Base-by-base conservation (phyloP, 495 filamentous ascomycete species). In the Aspergillus nanangensis region DNA sequence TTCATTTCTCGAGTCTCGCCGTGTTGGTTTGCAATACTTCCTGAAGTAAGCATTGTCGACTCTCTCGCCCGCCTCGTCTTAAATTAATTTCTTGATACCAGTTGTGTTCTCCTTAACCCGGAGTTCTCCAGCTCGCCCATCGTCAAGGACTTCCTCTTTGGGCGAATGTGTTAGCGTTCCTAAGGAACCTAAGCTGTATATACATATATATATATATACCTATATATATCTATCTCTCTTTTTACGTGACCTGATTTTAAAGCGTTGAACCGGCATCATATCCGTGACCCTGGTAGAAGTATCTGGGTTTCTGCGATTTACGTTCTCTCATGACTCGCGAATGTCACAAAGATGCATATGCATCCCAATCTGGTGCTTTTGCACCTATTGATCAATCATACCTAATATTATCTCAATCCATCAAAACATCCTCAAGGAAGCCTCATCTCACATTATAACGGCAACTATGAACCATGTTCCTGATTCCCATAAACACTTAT, bases 101-200 rank as follows among this genome's bases (percentile, higher is more conserved):
- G 81, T 47, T 84, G 81, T 59, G 67, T 86, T 19, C 66, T 87
- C 18, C 58, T 87, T 5, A 87, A 87, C 56, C 83, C 83, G 0
- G 83, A 86, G 55, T 85, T 86, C 58, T 75, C 83, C 32, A 78
- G 78, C 33, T 80, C 79, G 14, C 80, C 82, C 7, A 71, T 86
- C 17, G 76, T 85, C n/a, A 84, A 84, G 54, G 81, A 86, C 34
- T 87, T 86, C 54, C 66, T 86, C n/a, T 79, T 86, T 50, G 70
- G 63, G 23, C 62, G 63, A 18, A 51, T 66, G 35, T 69, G 58
- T 38, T 66, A 57, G 50, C 27, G 11, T 37, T 20, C n/a, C n/a
- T n/a, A n/a, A n/a, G n/a, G n/a, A n/a, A n/a, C n/a, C n/a, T n/a
- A 17, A 44, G 18, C 40, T 39, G 10, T 27, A 32, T 35, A 27